Percentiles rank a stretch among this genome's conserved stretches.
phyloP scores from a whole-genome alignment of 2,329 filamentous ascomycete genomes.

The Fonsecaea erecta region DNA sequence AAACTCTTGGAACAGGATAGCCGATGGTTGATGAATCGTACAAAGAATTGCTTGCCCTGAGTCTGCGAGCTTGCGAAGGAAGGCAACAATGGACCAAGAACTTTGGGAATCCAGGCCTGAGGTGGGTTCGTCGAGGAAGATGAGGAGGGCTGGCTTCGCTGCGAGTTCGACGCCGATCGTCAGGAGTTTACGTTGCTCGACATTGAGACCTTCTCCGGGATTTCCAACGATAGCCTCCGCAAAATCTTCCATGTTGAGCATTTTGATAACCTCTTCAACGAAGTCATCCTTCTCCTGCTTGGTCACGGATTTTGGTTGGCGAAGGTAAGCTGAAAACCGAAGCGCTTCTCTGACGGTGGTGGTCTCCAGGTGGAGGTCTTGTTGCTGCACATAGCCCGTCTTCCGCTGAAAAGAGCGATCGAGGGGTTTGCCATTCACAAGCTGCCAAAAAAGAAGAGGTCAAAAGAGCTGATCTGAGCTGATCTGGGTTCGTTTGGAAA shows the following conservation, averaged over 20 bases:
- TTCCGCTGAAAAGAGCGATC: constrained; percentile 66
- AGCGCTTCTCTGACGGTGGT: constrained; percentile 72
- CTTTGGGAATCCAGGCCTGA: constrained; percentile 67
- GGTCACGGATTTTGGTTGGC: constrained; percentile 74
- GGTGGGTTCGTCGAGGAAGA: constrained; percentile 69
- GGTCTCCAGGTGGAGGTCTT: constrained; percentile 68
- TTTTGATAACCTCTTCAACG: constrained; percentile 83
- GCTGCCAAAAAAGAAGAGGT: constrained; percentile 20
- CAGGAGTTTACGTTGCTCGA: constrained; percentile 71
- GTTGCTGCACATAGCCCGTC: constrained; percentile 71
- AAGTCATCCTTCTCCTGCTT: constrained; percentile 78
- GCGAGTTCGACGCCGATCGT: constrained; percentile 89
- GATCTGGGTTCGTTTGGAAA: background rate
- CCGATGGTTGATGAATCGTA: constrained; percentile 62
- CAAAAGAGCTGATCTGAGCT: constrained; percentile 1
- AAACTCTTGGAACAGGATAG: constrained; percentile 60
- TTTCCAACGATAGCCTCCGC: constrained; percentile 88
- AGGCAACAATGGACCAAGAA: constrained; percentile 66
- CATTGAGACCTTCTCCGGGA: constrained; percentile 73
- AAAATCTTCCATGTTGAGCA: constrained; percentile 86
- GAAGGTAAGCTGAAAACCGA: constrained; percentile 82
- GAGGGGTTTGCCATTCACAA: constrained; percentile 64
- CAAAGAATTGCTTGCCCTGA: constrained; percentile 60
- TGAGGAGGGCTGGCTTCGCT: constrained; percentile 67
- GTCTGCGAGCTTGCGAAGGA: constrained; percentile 60